Base-by-base conservation (phyloP, 164 flowering plant species). In the Annona squamosa region DNA sequence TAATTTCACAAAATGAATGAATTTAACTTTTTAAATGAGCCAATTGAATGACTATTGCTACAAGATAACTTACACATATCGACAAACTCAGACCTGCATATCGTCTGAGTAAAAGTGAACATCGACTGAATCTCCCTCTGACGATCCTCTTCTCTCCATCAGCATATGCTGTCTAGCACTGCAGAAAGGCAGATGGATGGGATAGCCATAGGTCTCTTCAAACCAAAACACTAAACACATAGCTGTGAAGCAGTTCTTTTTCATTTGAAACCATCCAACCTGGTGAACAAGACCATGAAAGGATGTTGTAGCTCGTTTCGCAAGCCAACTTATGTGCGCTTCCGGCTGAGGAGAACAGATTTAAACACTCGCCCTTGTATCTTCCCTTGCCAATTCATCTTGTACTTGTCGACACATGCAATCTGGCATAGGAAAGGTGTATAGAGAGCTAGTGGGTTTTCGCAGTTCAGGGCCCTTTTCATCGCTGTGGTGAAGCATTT, bases 161-260 rank as follows among this genome's bases (percentile, higher is more conserved):
- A 83, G 77, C 97, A 89, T 97, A 94, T 90, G 78, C 98, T 92
- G 84, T 94, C 98, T 62, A 97, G 97, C 91, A 86, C 87, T 3
- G 98, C 37, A 26, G 37, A 26, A 26, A 26, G 98, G 74, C 85
- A 89, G 69, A 90, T 89, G 79, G 88, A 94, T 17, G 88, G 87
- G 19, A 94, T 92, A 67, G 77, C 81, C 59, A 87, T 83, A 13
- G 92, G 80, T 71, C 91, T 94, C 79, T 81, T 89, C 76, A 84
- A 3, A 71, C 91, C 97, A 57, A 63, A 77, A 12, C 94, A 97
- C 78, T 94, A 92, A 2, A 72, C 42, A 80, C 93, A 73, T 89
- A 92, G 71, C 84, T 96, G 4, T 67, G 91, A 79, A 92, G 97
- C 97, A 94, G 87, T 56, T 87, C 97, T 64, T 72, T 79, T 90